Conservation (phyloP, 2,329 filamentous ascomycete species). For the Didymosphaeria variabile region DNA sequence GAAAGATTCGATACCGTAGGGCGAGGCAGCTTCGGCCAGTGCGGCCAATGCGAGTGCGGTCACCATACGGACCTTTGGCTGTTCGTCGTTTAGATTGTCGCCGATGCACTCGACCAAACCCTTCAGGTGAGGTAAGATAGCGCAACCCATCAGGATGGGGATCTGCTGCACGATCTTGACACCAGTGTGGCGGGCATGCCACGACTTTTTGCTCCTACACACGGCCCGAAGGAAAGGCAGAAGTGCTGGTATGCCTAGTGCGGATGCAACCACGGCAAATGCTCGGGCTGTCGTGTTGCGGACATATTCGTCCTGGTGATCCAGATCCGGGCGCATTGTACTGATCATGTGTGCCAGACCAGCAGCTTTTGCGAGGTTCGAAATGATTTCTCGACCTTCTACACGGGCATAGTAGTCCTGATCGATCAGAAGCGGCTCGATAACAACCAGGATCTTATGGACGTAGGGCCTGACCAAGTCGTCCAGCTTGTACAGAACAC, state of each 20-base stretch:
- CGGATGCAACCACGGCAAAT: conserved; percentile 96
- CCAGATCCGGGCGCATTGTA: conserved; percentile 98
- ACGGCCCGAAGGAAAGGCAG: conserved; percentile 95
- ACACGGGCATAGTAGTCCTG: conserved; percentile 99
- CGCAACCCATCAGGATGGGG: conserved; percentile 97
- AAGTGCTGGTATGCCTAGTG: conserved; percentile 92
- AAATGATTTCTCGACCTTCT: conserved; percentile 98
- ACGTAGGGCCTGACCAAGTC: conserved; percentile 95
- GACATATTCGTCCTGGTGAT: conserved; percentile 98
- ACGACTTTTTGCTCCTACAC: conserved; percentile 97
- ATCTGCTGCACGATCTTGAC: conserved; percentile 99
- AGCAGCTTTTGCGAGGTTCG: conserved; percentile 94
- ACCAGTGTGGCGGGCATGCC: conserved; percentile 96
- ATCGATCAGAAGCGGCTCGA: conserved; percentile 98
- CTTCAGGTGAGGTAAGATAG: conserved; percentile 93
- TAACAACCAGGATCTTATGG: conserved; percentile 98
- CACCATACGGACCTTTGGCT: conserved; percentile 96
- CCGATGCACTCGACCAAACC: conserved; percentile 96
- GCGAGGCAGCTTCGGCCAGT: conserved; percentile 93
- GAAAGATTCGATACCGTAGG: conserved; percentile 98
- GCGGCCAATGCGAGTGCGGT: conserved; percentile 95
- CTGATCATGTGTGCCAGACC: conserved; percentile 99
- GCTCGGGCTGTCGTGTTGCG: conserved; percentile 96
- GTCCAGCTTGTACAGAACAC: conserved; percentile 97
- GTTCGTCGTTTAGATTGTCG: conserved; percentile 95